Conservation (phyloP, 108 stramenopile genomes). For the Cylindrotheca closterium region DNA sequence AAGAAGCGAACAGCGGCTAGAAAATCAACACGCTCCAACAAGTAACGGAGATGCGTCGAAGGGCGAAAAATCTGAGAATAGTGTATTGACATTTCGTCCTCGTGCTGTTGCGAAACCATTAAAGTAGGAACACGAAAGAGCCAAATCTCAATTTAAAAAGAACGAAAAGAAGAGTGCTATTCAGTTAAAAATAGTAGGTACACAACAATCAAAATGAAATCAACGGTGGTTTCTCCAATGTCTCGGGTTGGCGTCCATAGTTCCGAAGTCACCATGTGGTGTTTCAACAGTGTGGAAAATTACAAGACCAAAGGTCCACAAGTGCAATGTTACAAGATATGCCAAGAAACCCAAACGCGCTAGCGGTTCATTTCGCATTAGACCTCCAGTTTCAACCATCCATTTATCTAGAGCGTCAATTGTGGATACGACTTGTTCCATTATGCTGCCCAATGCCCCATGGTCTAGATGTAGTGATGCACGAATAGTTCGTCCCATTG, state of each 20-base stretch:
- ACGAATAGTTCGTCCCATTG: conserved; percentile 58
- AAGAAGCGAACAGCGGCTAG: conserved; percentile 24
- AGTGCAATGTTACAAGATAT: conserved; percentile 70
- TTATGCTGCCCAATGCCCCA: conserved; percentile 37
- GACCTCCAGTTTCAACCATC: conserved; percentile 68
- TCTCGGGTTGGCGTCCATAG: conserved; percentile 38
- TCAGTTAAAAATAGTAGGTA: background rate
- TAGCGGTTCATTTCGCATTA: conserved; percentile 74
- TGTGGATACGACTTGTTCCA: conserved; percentile 54
- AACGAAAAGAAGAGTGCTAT: background rate
- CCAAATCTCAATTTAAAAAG: conserved; percentile 1
- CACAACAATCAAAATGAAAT: background rate
- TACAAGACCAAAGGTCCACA: conserved; percentile 83
- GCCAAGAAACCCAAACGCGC: conserved; percentile 66
- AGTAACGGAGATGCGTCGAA: background rate
- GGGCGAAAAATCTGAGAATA: background rate
- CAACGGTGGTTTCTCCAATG: conserved; percentile 24
- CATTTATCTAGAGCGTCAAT: conserved; percentile 76
- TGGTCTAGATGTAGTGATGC: conserved; percentile 61
- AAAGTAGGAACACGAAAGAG: conserved; percentile 4
- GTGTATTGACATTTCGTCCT: conserved; percentile 17
- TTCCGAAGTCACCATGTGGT: conserved; percentile 37
- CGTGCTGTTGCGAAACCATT: conserved; percentile 16
- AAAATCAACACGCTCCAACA: conserved; percentile 5
- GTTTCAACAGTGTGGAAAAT: conserved; percentile 64